phyloP scores from a whole-genome alignment of 129 eudicot species.

The Centella asiatica region DNA sequence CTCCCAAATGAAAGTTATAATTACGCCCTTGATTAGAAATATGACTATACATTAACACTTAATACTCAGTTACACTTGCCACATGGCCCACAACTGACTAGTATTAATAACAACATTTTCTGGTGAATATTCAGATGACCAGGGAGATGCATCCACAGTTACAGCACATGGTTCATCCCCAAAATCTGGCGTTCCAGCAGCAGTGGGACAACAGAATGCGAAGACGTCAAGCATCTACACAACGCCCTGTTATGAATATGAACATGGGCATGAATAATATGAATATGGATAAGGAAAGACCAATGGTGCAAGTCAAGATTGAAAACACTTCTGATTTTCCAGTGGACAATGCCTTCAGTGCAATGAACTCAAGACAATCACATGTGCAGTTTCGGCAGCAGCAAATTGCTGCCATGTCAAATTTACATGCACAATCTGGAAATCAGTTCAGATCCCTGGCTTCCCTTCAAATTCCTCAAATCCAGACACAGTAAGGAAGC shows the following conservation, averaged over 20 bases:
- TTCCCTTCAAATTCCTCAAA: constrained; percentile 74
- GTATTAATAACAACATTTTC: constrained; percentile 1
- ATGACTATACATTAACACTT: neutral
- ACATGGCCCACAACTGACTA: neutral
- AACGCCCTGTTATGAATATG: constrained; percentile 64
- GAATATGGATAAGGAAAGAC: constrained; percentile 63
- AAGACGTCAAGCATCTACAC: constrained; percentile 55
- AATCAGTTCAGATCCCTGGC: constrained; percentile 70
- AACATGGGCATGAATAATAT: constrained; percentile 24
- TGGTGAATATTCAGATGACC: constrained; percentile 31
- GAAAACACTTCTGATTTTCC: constrained; percentile 79
- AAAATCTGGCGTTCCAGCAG: constrained; percentile 49
- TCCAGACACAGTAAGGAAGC: constrained; percentile 70
- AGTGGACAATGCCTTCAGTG: constrained; percentile 49
- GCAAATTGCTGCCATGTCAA: constrained; percentile 64
- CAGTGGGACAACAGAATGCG: constrained; percentile 54
- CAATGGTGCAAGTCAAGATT: constrained; percentile 78
- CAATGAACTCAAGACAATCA: constrained; percentile 48
- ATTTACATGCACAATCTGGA: constrained; percentile 50
- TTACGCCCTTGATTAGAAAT: too few relatives aligned
- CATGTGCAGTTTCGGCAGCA: constrained; percentile 68
- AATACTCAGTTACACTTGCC: neutral
- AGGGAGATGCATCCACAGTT: constrained; percentile 75
- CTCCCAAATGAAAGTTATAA: too few relatives aligned
- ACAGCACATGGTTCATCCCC: constrained; percentile 65